A percentile compares a stretch with the other conserved stretches of the same genome.
These are phyloP conservation scores for Leccinum boreale DNA, from an alignment of 768 basidiomycete genomes.

Conservation along the genomic window DNA sequence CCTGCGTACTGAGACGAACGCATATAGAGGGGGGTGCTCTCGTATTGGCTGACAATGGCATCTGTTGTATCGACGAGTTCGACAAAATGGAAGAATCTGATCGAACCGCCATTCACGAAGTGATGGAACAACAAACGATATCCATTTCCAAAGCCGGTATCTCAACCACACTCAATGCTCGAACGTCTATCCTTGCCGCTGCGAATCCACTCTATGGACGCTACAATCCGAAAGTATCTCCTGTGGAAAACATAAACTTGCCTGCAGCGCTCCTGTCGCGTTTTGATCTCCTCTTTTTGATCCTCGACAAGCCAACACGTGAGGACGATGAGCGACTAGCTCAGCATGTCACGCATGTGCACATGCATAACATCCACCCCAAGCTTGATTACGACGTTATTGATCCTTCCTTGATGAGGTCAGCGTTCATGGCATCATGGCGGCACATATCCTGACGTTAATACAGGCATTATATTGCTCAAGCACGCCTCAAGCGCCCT, in stretches of 20 bases:
- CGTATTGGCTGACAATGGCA: constrained; percentile 97
- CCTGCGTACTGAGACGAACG: constrained; percentile 9
- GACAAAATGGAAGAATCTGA: constrained; percentile 99
- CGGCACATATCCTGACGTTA: not conserved
- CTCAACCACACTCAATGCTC: constrained; percentile 95
- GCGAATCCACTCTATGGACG: constrained; percentile 98
- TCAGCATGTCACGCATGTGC: constrained; percentile 96
- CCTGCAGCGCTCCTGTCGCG: constrained; percentile 94
- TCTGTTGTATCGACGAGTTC: constrained; percentile 99
- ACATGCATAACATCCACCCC: constrained; percentile 93
- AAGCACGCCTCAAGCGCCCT: constrained; percentile 84
- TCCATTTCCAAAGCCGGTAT: constrained; percentile 99
- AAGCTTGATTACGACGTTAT: constrained; percentile 80
- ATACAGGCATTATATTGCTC: constrained; percentile 88
- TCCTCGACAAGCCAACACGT: constrained; percentile 90
- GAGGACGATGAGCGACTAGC: constrained; percentile 97
- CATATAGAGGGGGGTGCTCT: constrained; percentile 94
- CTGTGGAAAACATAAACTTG: constrained; percentile 98
- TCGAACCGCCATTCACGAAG: constrained; percentile 98
- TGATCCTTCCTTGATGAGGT: constrained; percentile 88
- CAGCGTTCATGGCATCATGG: constrained; percentile 9
- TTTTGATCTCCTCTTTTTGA: constrained; percentile 95
- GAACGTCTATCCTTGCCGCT: constrained; percentile 95
- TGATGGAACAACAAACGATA: constrained; percentile 99
- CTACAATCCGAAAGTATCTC: constrained; percentile 96